A percentile compares a stretch with the other conserved stretches of the same genome.
These are phyloP conservation scores for Dioscorea dumetorum DNA, from an alignment of 106 monocot species.

Conservation along the genomic window DNA sequence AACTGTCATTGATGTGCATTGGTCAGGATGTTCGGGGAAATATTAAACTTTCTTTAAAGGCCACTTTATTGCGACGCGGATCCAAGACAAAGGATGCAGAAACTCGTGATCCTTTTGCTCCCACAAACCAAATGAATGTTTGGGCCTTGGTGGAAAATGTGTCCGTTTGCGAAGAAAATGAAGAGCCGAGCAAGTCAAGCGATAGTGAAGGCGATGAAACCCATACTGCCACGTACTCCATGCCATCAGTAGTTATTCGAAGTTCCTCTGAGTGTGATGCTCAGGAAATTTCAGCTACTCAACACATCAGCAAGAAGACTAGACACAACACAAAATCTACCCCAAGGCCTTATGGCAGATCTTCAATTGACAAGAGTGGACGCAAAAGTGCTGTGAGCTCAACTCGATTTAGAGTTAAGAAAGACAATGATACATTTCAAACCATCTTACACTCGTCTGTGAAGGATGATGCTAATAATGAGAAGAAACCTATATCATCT, in stretches of 20 bases:
- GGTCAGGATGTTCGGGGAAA: conserved; percentile 83
- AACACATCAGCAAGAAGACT: conserved; percentile 4
- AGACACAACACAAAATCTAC: conserved; percentile 35
- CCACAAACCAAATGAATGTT: conserved; percentile 19
- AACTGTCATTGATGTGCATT: conserved; percentile 78
- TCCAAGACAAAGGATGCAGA: conserved; percentile 10
- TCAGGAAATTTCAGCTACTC: conserved; percentile 19
- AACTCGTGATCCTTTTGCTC: conserved; percentile 4
- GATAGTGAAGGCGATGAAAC: conserved; percentile 13
- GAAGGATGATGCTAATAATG: background rate
- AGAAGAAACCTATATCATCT: conserved; percentile 10
- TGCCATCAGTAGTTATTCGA: conserved; percentile 65
- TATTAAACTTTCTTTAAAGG: conserved; percentile 84
- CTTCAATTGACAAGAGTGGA: conserved; percentile 1
- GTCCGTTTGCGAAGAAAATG: conserved; percentile 4
- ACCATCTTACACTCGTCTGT: background rate
- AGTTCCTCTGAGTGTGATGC: conserved; percentile 66
- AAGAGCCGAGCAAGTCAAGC: conserved; percentile 1
- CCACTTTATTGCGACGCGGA: conserved; percentile 32
- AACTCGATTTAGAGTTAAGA: conserved; percentile 1
- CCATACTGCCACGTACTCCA: conserved; percentile 15
- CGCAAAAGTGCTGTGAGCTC: conserved; percentile 1
- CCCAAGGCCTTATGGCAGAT: conserved; percentile 31
- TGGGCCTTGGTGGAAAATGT: conserved; percentile 19
- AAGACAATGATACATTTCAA: background rate